Evolutionary conservation across 2,329 filamentous ascomycete species (phyloP), one percentile per base, ranked within the genome.

Genomic region (Penicillium frequentans): DNA sequence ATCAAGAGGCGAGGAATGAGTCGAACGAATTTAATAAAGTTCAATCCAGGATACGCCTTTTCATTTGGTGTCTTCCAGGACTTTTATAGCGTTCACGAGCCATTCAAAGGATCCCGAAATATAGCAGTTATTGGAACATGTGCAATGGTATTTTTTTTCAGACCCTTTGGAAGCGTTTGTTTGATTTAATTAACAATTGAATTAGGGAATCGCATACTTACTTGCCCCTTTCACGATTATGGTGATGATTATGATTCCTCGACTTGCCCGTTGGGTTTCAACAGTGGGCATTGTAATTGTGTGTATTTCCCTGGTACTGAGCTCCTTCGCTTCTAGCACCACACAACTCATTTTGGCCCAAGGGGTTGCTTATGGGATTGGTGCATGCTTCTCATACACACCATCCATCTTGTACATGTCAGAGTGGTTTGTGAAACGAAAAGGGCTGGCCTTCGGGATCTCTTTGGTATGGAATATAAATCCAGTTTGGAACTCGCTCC

Each of bases 41-140:
- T 14, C 19, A 44, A 14, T 24, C 16, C 3, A 89, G 86, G 87
- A 2, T 89, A 90, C 55, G 84, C 86, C 0, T 86, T 86, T 55
- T 81, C 86, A 0, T 91, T 87, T 68, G 88, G 88, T 44, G 48
- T 59, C 6, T 59, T 59, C 24, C 49, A 59, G 16, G 51, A 56
- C 13, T 59, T 54, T 31, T 59, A 59, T 33, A 59, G 53, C n/a
- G 33, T 42, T 5, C 53, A 55, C 37, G 39, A 53, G 19, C 57
- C 53, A 14, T 59, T 59, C 19, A 48, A 56, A 44, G 54, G 42
- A 13, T 59, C 57, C 9, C 14, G 11, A 14, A 55, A 55, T 23
- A 59, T 59, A 37, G 57, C 53, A 10, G 50, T 49, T 13, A 84
- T 90, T 56, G 87, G 87, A 2, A 89, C 86, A 2, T 84, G 82